Percentiles rank a stretch among this genome's conserved stretches.
These are phyloP conservation scores for Paralagenidium karlingii DNA, from an alignment of 352 stramenopile genomes.

Conservation along the genomic window DNA sequence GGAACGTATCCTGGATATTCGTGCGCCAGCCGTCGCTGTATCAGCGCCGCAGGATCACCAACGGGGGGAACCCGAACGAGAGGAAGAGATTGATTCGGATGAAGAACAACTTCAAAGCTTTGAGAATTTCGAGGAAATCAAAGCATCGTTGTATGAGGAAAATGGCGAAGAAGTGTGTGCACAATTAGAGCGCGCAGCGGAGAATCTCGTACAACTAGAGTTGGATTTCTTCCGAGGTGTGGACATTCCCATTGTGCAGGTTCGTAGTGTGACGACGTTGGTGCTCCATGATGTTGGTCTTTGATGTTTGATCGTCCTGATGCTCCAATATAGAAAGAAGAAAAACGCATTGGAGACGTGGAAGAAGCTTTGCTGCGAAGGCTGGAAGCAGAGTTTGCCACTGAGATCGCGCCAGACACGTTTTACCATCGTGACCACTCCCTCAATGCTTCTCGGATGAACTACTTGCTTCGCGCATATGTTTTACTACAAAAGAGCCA, in stretches of 20 bases:
- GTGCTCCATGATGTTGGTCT: neutral
- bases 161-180: constrained; percentile 46
- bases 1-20: constrained; percentile 65
- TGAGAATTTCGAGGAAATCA: constrained; percentile 57
- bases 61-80: neutral
- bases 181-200: constrained; percentile 56
- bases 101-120: constrained; percentile 44
- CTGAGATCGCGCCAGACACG: constrained; percentile 77
- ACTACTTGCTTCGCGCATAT: constrained; percentile 63
- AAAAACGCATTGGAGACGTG: constrained; percentile 51
- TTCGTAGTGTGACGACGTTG: constrained; percentile 11
- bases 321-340: constrained; percentile 46
- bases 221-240: constrained; percentile 60
- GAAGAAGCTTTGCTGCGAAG: constrained; percentile 58
- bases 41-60: too few relatives aligned
- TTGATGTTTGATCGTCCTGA: neutral
- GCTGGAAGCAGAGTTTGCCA: constrained; percentile 77
- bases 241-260: constrained; percentile 56
- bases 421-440: constrained; percentile 76
- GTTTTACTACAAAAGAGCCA: constrained; percentile 59
- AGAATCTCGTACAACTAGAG: constrained; percentile 63
- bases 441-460: constrained; percentile 47
- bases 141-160: constrained; percentile 14
- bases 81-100: constrained; percentile 8
- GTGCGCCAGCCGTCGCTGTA: constrained; percentile 15